A percentile compares a stretch with the other conserved stretches of the same genome.
These are phyloP conservation scores for Candida loeiensis DNA, from an alignment of 805 yeast genomes.

Conservation along the genomic window DNA sequence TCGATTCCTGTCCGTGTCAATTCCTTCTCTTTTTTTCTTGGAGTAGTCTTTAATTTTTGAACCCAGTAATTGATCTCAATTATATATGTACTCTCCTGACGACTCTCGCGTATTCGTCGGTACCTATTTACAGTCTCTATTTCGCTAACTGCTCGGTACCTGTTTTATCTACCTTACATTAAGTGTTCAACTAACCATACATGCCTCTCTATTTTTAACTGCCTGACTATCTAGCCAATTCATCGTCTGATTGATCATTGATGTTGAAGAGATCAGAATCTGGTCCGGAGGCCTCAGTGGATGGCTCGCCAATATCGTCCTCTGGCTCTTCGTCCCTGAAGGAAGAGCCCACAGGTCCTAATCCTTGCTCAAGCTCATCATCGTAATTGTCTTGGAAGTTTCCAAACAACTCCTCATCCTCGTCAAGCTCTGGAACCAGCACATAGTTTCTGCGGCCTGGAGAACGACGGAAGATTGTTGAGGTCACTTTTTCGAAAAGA, in stretches of 20 bases:
- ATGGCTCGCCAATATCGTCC: slow-evolving; percentile 9
- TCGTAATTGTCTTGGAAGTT: slow-evolving; percentile 39
- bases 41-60: too few relatives aligned
- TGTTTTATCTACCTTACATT: too few relatives aligned
- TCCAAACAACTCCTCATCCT: slow-evolving; percentile 41
- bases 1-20: slow-evolving; percentile 22
- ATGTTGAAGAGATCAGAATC: slow-evolving; percentile 30
- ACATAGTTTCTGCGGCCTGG: slow-evolving; percentile 41
- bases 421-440: slow-evolving; percentile 36
- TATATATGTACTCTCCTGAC: background rate
- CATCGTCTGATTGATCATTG: slow-evolving; percentile 20
- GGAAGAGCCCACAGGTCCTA: slow-evolving; percentile 14
- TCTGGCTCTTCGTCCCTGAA: slow-evolving; percentile 19
- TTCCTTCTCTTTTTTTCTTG: slow-evolving; percentile 7
- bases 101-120: too few relatives aligned
- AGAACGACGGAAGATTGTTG: slow-evolving; percentile 32
- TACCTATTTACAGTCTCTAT: too few relatives aligned
- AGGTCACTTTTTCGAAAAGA: slow-evolving; percentile 29
- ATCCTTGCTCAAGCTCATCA: slow-evolving; percentile 34
- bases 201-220: background rate
- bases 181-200: too few relatives aligned
- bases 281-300: slow-evolving; percentile 1
- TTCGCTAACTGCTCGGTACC: too few relatives aligned
- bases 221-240: slow-evolving; percentile 1
- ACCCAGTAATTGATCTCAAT: background rate